A percentile compares a stretch with the other conserved stretches of the same genome.
Evolutionary conservation across 225 moss, liverwort and hornwort species (phyloP).

Genomic region (Anthoceros angustus): DNA sequence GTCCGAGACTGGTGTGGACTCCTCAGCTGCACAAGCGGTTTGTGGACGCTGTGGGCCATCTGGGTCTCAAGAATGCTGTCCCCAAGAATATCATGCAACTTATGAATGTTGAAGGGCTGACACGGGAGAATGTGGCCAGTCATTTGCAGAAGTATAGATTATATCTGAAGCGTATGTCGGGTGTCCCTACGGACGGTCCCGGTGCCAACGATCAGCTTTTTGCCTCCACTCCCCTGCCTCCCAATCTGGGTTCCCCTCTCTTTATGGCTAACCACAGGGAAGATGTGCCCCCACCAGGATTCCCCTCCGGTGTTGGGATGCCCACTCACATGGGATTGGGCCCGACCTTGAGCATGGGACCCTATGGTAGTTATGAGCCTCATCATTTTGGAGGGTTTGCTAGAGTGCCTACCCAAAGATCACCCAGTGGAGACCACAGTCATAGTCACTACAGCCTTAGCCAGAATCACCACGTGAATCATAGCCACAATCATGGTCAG

Average conservation of each 20-base stretch:
- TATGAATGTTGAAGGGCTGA: conserved; percentile 94
- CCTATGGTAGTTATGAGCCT: conserved; percentile 59
- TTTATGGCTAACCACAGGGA: conserved; percentile 66
- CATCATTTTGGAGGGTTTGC: conserved; percentile 33
- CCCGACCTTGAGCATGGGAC: conserved; percentile 29
- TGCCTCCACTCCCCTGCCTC: conserved; percentile 70
- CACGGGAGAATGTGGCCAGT: conserved; percentile 84
- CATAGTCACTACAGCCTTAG: conserved; percentile 16
- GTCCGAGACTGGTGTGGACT: conserved; percentile 80
- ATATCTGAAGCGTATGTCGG: conserved; percentile 87
- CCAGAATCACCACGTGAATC: conserved; percentile 15
- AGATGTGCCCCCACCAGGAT: conserved; percentile 37
- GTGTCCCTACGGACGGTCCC: conserved; percentile 61
- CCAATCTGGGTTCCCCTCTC: conserved; percentile 48
- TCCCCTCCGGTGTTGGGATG: conserved; percentile 36
- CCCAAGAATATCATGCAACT: conserved; percentile 98
- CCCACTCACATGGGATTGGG: conserved; percentile 35
- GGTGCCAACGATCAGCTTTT: conserved; percentile 81
- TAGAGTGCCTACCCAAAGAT: conserved; percentile 49
- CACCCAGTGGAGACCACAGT: conserved; percentile 21
- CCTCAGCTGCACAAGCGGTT: conserved; percentile 85
- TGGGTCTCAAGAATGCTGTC: conserved; percentile 84
- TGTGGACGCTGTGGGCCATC: conserved; percentile 80
- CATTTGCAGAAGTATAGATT: conserved; percentile 86
- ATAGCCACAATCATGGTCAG: background rate